phyloP scores from a whole-genome alignment of 1,284 basidiomycete genomes.

The Ustilago tritici region DNA sequence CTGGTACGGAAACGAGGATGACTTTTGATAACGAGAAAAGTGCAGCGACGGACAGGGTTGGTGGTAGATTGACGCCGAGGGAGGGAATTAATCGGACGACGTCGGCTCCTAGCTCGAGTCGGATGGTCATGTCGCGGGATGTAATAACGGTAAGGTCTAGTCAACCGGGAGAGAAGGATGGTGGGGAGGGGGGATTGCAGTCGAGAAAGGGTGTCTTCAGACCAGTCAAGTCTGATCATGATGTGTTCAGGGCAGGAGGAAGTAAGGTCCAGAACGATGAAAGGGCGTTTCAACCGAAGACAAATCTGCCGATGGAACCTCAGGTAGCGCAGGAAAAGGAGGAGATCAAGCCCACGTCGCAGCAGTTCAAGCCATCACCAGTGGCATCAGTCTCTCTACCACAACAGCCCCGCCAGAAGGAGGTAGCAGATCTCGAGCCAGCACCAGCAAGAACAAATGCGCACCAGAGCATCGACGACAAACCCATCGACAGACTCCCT shows the following conservation, averaged over 20 bases:
- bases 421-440: constrained; percentile 4
- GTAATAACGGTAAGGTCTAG: neutral
- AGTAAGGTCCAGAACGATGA: neutral
- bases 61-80: constrained; percentile 31
- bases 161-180: constrained; percentile 5
- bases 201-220: constrained; percentile 17
- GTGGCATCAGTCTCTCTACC: neutral
- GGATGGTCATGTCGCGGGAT: neutral
- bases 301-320: constrained; percentile 12
- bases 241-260: constrained; percentile 26
- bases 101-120: constrained; percentile 28
- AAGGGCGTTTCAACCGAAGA: constrained; percentile 20
- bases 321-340: neutral
- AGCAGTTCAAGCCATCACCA: neutral
- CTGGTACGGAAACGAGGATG: constrained; percentile 1
- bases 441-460: neutral
- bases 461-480: neutral
- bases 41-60: neutral
- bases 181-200: constrained; percentile 10
- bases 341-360: neutral
- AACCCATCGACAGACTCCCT: neutral
- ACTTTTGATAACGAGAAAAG: constrained; percentile 14
- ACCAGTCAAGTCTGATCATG: constrained; percentile 43
- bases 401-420: neutral
- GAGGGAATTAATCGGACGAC: constrained; percentile 35